A percentile compares a stretch with the other conserved stretches of the same genome.
phyloP scores from a whole-genome alignment of 164 flowering plant genomes.

The Aristolochia contorta region DNA sequence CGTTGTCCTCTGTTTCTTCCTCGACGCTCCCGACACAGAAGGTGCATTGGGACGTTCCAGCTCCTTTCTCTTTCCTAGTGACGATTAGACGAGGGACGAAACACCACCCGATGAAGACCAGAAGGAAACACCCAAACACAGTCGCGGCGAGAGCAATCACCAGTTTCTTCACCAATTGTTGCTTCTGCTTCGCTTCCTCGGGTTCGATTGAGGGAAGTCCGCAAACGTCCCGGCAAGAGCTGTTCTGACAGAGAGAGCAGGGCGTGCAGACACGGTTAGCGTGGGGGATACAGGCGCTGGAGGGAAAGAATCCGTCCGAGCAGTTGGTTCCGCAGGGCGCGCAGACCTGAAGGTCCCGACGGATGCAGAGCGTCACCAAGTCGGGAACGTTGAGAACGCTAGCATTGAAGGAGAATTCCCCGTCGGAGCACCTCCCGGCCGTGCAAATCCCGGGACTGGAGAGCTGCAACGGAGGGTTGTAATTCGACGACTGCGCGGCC shows the following conservation, averaged over 20 bases:
- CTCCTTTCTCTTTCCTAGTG: slow-evolving; percentile 22
- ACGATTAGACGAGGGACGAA: slow-evolving; percentile 33
- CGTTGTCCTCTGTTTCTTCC: slow-evolving; percentile 22
- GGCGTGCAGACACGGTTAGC: slow-evolving; percentile 74
- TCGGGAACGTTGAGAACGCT: slow-evolving; percentile 68
- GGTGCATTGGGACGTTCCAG: slow-evolving; percentile 22
- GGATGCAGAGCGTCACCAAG: slow-evolving; percentile 50
- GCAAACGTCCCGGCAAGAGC: slow-evolving; percentile 66
- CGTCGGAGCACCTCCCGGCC: slow-evolving; percentile 35
- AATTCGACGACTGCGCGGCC: slow-evolving; percentile 26
- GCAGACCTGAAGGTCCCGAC: slow-evolving; percentile 56
- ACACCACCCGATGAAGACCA: slow-evolving; percentile 43
- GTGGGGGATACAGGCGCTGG: slow-evolving; percentile 52
- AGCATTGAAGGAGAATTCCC: slow-evolving; percentile 68
- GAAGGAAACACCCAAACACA: slow-evolving; percentile 24
- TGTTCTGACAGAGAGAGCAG: slow-evolving; percentile 88
- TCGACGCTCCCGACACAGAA: slow-evolving; percentile 42
- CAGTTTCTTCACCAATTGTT: slow-evolving; percentile 20
- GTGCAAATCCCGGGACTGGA: slow-evolving; percentile 80
- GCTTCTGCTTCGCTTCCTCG: slow-evolving; percentile 16
- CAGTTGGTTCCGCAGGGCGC: slow-evolving; percentile 72
- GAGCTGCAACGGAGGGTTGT: slow-evolving; percentile 71
- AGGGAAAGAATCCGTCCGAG: slow-evolving; percentile 55
- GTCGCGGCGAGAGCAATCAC: slow-evolving; percentile 41
- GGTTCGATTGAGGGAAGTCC: slow-evolving; percentile 23